A percentile compares a stretch with the other conserved stretches of the same genome.
phyloP scores from a whole-genome alignment of 2,329 filamentous ascomycete genomes.

The Diaporthe helianthi region DNA sequence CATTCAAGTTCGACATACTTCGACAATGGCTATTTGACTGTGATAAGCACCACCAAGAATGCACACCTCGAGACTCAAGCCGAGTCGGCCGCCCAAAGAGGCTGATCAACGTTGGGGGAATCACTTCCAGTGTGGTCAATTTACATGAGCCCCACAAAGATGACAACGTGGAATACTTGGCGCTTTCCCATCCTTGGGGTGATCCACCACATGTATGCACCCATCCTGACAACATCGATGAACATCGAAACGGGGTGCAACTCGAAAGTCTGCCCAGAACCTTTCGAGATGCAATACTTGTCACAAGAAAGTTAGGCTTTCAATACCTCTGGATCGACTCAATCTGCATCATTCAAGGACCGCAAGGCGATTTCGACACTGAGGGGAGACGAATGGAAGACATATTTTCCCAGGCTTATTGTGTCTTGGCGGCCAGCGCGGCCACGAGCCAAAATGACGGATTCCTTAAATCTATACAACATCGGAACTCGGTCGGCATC shows the following conservation, averaged over 20 bases:
- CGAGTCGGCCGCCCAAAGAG: neutral
- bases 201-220: conserved; percentile 20
- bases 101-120: neutral
- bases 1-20: neutral
- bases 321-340: conserved; percentile 32
- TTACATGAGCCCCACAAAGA: neutral
- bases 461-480: conserved; percentile 34
- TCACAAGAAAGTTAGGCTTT: conserved; percentile 11
- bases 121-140: neutral
- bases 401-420: conserved; percentile 38
- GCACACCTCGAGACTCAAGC: neutral
- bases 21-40: neutral
- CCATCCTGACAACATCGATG: neutral
- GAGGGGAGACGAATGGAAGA: conserved; percentile 38
- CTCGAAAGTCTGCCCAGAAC: neutral
- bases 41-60: neutral
- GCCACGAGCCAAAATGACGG: conserved; percentile 35
- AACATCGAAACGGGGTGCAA: neutral
- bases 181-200: neutral
- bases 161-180: neutral
- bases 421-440: conserved; percentile 38
- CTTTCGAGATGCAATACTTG: conserved; percentile 22
- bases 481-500: conserved; percentile 31
- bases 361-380: conserved; percentile 35
- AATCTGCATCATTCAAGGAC: conserved; percentile 30